Conservation (phyloP, 768 basidiomycete species). For the Naematelia encephala region DNA sequence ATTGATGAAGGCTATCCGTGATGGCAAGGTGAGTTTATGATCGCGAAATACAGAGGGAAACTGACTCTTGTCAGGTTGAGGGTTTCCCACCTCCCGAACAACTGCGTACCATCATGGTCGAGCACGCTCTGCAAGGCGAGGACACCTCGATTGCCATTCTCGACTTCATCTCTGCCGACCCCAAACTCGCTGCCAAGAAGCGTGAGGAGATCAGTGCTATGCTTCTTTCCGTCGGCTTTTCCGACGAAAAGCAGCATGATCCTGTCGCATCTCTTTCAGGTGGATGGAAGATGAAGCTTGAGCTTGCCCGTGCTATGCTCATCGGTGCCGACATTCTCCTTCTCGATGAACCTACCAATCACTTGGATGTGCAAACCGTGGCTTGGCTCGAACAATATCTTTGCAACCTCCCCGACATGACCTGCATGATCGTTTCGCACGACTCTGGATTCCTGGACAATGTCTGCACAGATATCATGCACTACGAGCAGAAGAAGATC, state of each 20-base stretch:
- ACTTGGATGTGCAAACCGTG: constrained; percentile 64
- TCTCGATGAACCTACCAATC: constrained; percentile 51
- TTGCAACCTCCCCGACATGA: constrained; percentile 72
- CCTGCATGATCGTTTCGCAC: constrained; percentile 91
- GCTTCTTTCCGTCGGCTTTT: constrained; percentile 84
- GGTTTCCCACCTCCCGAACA: constrained; percentile 88
- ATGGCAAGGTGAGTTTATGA: constrained; percentile 61
- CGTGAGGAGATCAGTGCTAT: constrained; percentile 72
- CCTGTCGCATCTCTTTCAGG: constrained; percentile 86
- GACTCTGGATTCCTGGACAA: constrained; percentile 96
- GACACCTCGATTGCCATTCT: constrained; percentile 75
- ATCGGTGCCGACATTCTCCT: constrained; percentile 68
- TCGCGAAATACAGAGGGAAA: not conserved
- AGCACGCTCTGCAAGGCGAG: constrained; percentile 93
- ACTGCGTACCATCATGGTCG: constrained; percentile 90
- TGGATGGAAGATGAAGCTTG: constrained; percentile 99
- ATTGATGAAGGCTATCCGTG: constrained; percentile 88
- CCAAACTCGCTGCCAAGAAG: constrained; percentile 62
- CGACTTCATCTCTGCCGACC: constrained; percentile 85
- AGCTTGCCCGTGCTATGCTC: constrained; percentile 91
- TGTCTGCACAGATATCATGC: constrained; percentile 93
- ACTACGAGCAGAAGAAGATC: constrained; percentile 95
- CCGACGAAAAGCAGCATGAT: constrained; percentile 76
- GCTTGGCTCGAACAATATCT: constrained; percentile 90
- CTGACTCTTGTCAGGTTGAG: constrained; percentile 56